Percentiles rank a stretch among this genome's conserved stretches.
Evolutionary conservation across 768 basidiomycete species (phyloP).

Genomic region (Suillus subalutaceus): DNA sequence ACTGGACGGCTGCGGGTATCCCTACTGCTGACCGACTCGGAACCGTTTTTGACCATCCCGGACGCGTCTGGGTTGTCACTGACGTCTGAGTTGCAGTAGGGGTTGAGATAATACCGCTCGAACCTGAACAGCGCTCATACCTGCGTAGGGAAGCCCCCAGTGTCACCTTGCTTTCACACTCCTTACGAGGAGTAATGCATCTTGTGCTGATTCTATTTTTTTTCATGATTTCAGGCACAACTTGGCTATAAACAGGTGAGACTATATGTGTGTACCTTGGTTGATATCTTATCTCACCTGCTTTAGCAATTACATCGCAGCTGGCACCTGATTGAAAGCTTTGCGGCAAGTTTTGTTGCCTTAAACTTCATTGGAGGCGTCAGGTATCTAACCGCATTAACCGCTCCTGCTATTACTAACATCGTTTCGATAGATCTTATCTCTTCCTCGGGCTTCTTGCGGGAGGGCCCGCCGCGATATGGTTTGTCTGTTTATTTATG

Average conservation of each 20-base stretch:
- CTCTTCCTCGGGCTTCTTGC: constrained; percentile 83
- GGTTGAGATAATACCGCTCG: constrained; percentile 97
- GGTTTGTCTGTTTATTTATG: constrained; percentile 43
- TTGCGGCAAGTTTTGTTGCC: constrained; percentile 87
- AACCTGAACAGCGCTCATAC: constrained; percentile 98
- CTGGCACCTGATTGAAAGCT: constrained; percentile 84
- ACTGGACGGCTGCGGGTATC: constrained; percentile 92
- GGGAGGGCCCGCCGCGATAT: constrained; percentile 86
- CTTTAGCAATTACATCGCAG: constrained; percentile 80
- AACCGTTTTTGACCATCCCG: constrained; percentile 23
- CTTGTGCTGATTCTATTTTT: constrained; percentile 52
- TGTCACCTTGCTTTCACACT: constrained; percentile 52
- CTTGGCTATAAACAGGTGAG: constrained; percentile 82
- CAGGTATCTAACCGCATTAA: constrained; percentile 46
- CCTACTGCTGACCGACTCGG: constrained; percentile 41
- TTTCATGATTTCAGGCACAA: constrained; percentile 50
- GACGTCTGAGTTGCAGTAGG: constrained; percentile 41
- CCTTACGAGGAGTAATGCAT: constrained; percentile 39
- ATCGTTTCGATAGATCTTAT: constrained; percentile 51
- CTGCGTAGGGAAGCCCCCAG: constrained; percentile 98
- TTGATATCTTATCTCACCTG: constrained; percentile 10
- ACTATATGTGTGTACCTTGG: neutral
- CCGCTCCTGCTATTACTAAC: neutral
- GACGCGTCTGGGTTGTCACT: constrained; percentile 18
- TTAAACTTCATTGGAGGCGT: constrained; percentile 90